Evolutionary conservation across 2,329 filamentous ascomycete species (phyloP), one percentile per base, ranked within the genome.

Genomic region (Neonectria magnoliae): DNA sequence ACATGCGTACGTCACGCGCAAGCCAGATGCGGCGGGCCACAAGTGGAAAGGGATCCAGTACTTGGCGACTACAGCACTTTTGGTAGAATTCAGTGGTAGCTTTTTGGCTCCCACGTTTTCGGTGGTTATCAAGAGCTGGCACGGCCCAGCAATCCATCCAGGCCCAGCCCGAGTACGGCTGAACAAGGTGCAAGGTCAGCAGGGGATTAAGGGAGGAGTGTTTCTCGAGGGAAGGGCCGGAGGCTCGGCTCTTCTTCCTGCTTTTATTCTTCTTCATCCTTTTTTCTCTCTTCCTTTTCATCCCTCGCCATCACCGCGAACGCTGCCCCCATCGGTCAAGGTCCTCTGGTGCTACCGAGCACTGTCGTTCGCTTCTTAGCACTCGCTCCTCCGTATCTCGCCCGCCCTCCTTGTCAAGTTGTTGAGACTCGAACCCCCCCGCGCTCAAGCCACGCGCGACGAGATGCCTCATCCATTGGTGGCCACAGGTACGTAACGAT

Each of bases 391-490:
- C 42, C 47, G 14, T 61, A 25, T 29, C 50, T 64, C 25, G n/a
- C 36, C 60, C 25, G 18, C 41, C 33, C 44, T 20, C 22, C 7
- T 31, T 33, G n/a, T 20, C 7, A 38, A 36, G 20, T 42, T 20
- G 27, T 51, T 22, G 48, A 51, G n/a, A 33, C 48, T 33, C 29
- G 48, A 48, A n/a, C 4, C 48, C 27, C 27, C 48, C 29, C 29
- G 48, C n/a, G 10, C 10, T 51, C 27, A 8, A 16, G n/a, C n/a
- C 25, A 25, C 22, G 41, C 52, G 44, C 42, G 60, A 42, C 50
- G 57, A 55, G 52, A 70, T 70, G 68, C 68, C 68, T 69, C 66
- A 70, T 48, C 68, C 68, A 65, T 36, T 70, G 54, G 66, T 69
- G 56, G 68, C 68, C 64, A 64, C 60, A 69, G 68, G 68, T 70